A percentile compares a stretch with the other conserved stretches of the same genome.
These are phyloP conservation scores for Dryas octopetala DNA, from an alignment of 306 rosid species.

Conservation along the genomic window DNA sequence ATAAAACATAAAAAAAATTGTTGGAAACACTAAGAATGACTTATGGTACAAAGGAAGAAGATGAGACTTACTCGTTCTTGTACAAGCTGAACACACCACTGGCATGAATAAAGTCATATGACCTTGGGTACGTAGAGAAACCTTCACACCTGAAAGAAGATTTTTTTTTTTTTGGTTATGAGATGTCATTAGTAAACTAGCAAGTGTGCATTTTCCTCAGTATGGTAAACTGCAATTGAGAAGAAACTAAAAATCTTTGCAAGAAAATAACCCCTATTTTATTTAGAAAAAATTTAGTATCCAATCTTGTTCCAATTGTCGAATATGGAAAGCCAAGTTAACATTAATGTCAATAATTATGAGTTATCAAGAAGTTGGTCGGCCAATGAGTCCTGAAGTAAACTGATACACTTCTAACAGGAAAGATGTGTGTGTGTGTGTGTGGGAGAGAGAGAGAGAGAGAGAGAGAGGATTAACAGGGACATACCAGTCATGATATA, in stretches of 20 bases:
- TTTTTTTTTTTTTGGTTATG: not conserved
- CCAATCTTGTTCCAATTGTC: not conserved
- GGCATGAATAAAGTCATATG: conserved; percentile 91
- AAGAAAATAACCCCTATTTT: not conserved
- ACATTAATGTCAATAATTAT: not conserved
- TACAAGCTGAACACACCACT: conserved; percentile 77
- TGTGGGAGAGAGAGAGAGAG: not conserved
- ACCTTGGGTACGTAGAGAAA: conserved; percentile 96
- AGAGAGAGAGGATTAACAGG: conserved; percentile 11
- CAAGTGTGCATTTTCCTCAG: not conserved
- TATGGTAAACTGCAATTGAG: not conserved
- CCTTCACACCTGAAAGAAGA: conserved; percentile 84
- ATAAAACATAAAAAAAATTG: not conserved
- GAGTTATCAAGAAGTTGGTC: not conserved
- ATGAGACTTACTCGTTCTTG: conserved; percentile 57
- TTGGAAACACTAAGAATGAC: not conserved
- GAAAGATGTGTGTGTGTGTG: not conserved
- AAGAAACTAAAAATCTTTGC: not conserved
- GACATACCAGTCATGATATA: conserved; percentile 93
- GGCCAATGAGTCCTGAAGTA: not conserved
- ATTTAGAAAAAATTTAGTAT: not conserved
- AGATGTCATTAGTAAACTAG: not conserved
- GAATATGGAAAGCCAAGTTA: not conserved
- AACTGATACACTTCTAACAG: not conserved
- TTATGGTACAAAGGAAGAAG: conserved; percentile 20